Base-by-base conservation (phyloP, 2,329 filamentous ascomycete species). In the Moelleriella libera region DNA sequence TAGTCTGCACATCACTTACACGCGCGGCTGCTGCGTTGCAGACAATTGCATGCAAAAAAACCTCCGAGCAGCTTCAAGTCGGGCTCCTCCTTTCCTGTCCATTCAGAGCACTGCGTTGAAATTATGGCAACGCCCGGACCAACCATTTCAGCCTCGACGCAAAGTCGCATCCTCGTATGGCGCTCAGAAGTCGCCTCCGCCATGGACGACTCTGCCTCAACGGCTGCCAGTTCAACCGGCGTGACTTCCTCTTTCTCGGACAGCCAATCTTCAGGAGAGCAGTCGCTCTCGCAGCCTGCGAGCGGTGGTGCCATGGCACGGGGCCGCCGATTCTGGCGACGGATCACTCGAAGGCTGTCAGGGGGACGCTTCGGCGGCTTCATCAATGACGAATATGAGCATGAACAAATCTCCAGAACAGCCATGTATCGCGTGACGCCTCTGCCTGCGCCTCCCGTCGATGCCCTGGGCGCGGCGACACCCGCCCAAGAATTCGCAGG, bases 101-200 rank as follows among this genome's bases (percentile, higher is more conserved):
- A 21, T 21, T 21, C 21, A 21, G 21, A 3, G 21, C 42, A 9
- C 10, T 30, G 30, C 42, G 5, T 21, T 4, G 9, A 42, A 30
- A 30, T n/a, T 10, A 43, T 47, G 46, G 41, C 46, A 6, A 30
- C 46, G 5, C 40, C 10, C 7, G 39, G 21, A 37, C 39, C 37
- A 12, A 48, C 29, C 44, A 44, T 50, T 10, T 50, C 49, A 3
- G 44, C 46, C 28, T 46, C 49, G n/a, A 48, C 49, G 11, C 46
- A 50, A 29, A 49, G 44, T 45, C 66, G 67, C 57, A 72, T 76
- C 52, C 59, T 69, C 49, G 63, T 70, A 50, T 77, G 74, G 74
- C 68, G 69, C 48, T 60, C 60, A 46, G 74, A 76, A 59, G 70
- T 76, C 44, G 62, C 62, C 37, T 57, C 60, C 28, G 60, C 63